phyloP scores from a whole-genome alignment of 192 early-diverging fungal species.

The Oehlia diaphana region DNA sequence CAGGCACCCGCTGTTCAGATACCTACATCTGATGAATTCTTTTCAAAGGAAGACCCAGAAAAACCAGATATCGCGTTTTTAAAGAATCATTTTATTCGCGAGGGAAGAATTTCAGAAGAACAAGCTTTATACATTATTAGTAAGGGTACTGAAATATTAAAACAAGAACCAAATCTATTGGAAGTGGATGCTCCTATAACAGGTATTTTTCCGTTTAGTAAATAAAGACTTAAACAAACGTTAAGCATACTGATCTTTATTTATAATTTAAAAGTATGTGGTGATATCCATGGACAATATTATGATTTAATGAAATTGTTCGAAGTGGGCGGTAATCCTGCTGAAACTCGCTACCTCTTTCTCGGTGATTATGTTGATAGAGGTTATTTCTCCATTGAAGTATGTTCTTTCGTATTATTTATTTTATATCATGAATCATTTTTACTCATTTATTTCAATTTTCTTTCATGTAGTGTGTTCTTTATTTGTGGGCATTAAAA shows the following conservation, averaged over 20 bases:
- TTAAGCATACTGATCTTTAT: background rate
- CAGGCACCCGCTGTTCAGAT: slow-evolving; percentile 53
- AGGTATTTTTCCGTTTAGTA: slow-evolving; percentile 44
- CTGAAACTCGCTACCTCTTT: slow-evolving; percentile 88
- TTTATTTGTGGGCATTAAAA: slow-evolving; percentile 91
- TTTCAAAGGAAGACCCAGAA: slow-evolving; percentile 52
- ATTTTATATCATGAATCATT: background rate
- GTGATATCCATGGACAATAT: slow-evolving; percentile 98
- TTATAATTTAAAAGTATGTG: slow-evolving; percentile 68
- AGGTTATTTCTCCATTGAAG: slow-evolving; percentile 97
- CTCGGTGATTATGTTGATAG: slow-evolving; percentile 97
- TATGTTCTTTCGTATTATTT: slow-evolving; percentile 28
- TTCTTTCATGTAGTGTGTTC: slow-evolving; percentile 64
- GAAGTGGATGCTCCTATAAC: slow-evolving; percentile 92
- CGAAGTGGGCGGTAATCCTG: slow-evolving; percentile 94
- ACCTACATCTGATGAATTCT: slow-evolving; percentile 55
- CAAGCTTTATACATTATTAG: slow-evolving; percentile 88
- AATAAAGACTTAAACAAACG: background rate
- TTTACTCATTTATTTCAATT: background rate
- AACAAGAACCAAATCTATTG: slow-evolving; percentile 79
- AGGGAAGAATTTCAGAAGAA: slow-evolving; percentile 88
- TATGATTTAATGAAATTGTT: slow-evolving; percentile 98
- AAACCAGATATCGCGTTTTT: slow-evolving; percentile 83
- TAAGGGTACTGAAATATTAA: slow-evolving; percentile 79
- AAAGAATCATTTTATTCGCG: slow-evolving; percentile 89